Conservation (phyloP, 805 yeast species). For the Metschnikowia reukaufii region DNA sequence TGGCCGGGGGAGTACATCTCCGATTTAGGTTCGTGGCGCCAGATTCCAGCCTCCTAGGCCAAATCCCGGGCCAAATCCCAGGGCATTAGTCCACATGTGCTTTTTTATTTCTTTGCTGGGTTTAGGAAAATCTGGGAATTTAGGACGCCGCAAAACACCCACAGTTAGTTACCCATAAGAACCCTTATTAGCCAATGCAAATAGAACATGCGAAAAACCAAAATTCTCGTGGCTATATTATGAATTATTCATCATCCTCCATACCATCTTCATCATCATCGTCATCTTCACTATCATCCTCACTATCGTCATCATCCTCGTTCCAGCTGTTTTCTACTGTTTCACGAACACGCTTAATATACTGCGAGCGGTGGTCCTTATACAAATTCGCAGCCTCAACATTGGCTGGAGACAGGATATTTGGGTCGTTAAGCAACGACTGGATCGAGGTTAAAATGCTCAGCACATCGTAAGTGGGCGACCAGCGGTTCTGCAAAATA, state of each 20-base stretch:
- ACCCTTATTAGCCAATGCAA: too few relatives aligned
- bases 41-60: too few relatives aligned
- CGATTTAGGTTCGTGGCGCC: too few relatives aligned
- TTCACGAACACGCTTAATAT: slow-evolving; percentile 85
- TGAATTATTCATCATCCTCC: slow-evolving; percentile 7
- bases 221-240: too few relatives aligned
- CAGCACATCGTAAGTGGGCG: slow-evolving; percentile 97
- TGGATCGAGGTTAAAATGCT: slow-evolving; percentile 93
- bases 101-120: too few relatives aligned
- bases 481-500: slow-evolving; percentile 95
- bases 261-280: slow-evolving; percentile 23
- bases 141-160: too few relatives aligned
- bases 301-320: slow-evolving; percentile 64
- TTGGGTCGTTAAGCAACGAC: slow-evolving; percentile 90
- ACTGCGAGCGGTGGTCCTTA: slow-evolving; percentile 92
- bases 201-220: too few relatives aligned
- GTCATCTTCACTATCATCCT: slow-evolving; percentile 30
- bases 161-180: too few relatives aligned
- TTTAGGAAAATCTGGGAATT: too few relatives aligned
- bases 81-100: too few relatives aligned
- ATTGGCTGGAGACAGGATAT: slow-evolving; percentile 94
- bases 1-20: too few relatives aligned
- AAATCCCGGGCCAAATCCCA: too few relatives aligned
- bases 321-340: slow-evolving; percentile 95
- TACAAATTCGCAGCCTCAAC: slow-evolving; percentile 96